Percentiles rank a stretch among this genome's conserved stretches.
These are phyloP conservation scores for Pseudogymnoascus sp. DNA, from an alignment of 2,329 filamentous ascomycete species.

Conservation along the genomic window DNA sequence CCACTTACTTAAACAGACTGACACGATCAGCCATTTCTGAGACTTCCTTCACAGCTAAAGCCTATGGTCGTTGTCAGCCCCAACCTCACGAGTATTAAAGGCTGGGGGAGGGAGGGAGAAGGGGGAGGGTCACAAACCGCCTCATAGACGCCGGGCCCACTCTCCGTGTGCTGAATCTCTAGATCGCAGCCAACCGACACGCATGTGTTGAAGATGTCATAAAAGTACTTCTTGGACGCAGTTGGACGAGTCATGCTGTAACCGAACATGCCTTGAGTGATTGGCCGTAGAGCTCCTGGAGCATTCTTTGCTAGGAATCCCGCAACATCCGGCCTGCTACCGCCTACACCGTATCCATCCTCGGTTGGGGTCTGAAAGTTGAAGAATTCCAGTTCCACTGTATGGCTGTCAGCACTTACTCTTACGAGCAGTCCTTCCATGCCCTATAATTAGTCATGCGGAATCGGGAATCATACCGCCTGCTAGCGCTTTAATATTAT, in stretches of 20 bases:
- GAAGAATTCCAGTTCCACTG: constrained; percentile 94
- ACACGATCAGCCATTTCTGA: constrained; percentile 87
- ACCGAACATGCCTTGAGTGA: constrained; percentile 94
- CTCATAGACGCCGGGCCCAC: constrained; percentile 90
- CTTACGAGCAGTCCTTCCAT: neutral
- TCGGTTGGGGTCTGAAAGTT: constrained; percentile 65
- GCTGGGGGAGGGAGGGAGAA: neutral
- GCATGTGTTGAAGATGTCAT: constrained; percentile 77
- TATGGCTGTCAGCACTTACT: constrained; percentile 15
- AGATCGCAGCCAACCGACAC: constrained; percentile 71
- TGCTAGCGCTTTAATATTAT: constrained; percentile 78
- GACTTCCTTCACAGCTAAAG: constrained; percentile 80
- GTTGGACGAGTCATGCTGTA: constrained; percentile 83
- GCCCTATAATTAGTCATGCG: neutral
- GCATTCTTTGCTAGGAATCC: constrained; percentile 68
- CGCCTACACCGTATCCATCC: constrained; percentile 42
- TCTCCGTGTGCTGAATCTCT: constrained; percentile 94
- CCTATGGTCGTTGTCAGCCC: constrained; percentile 61
- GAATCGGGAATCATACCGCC: constrained; percentile 59
- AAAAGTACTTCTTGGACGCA: constrained; percentile 90
- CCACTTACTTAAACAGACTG: constrained; percentile 86
- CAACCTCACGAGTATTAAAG: neutral
- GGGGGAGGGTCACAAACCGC: constrained; percentile 31
- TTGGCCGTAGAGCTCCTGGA: constrained; percentile 61
- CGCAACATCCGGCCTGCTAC: constrained; percentile 63